phyloP scores from a whole-genome alignment of 805 yeast species.

The Suhomyces tanzawaensis region DNA sequence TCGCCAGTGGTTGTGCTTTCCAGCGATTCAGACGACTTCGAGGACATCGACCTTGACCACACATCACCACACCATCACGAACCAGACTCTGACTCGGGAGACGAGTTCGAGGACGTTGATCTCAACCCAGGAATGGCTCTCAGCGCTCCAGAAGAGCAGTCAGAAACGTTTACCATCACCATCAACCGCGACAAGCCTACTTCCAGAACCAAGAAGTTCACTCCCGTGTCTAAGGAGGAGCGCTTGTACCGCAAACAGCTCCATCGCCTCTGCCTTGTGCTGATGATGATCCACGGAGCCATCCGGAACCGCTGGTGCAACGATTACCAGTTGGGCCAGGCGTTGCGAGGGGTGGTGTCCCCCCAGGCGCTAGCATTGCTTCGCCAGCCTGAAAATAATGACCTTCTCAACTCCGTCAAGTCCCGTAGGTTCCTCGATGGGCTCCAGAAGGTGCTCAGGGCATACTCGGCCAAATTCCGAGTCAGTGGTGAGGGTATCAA shows the following conservation, averaged over 20 bases:
- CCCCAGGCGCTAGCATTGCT: conserved; percentile 42
- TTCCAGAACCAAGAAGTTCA: conserved; percentile 24
- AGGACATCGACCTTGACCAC: conserved; percentile 27
- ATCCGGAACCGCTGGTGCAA: conserved; percentile 75
- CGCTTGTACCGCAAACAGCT: conserved; percentile 47
- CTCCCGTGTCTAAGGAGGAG: conserved; percentile 53
- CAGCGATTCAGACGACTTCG: conserved; percentile 32
- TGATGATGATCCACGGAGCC: conserved; percentile 65
- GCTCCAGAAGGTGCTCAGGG: conserved; percentile 59
- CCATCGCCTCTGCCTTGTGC: conserved; percentile 58
- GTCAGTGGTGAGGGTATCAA: conserved; percentile 41
- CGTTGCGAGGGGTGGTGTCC: conserved; percentile 49
- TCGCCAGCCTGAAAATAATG: conserved; percentile 10
- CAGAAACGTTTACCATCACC: conserved; percentile 7
- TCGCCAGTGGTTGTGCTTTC: neutral
- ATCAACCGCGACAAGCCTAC: conserved; percentile 13
- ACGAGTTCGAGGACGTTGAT: conserved; percentile 24
- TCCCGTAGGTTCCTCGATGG: conserved; percentile 76
- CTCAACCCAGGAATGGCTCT: conserved; percentile 6
- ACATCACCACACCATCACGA: conserved; percentile 3
- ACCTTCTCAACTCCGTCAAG: conserved; percentile 35
- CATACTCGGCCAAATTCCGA: conserved; percentile 58
- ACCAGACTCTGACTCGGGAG: conserved; percentile 18
- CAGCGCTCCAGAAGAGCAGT: neutral
- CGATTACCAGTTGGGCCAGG: conserved; percentile 38